Conservation (phyloP, 345 rosid species). For the Melastoma malabathricum region DNA sequence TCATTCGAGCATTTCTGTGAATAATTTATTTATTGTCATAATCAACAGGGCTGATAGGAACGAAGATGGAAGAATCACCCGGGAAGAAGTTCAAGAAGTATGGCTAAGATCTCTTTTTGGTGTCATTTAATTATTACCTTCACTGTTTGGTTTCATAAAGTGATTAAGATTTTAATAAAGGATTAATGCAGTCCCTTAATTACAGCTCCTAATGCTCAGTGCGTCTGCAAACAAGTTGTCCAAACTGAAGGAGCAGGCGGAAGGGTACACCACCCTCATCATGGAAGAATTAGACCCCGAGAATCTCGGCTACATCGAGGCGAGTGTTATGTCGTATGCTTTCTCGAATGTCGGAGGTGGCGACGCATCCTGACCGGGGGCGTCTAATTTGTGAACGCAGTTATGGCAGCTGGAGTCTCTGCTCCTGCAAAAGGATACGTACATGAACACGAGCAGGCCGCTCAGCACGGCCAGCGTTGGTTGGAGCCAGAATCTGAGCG, state of each 20-base stretch:
- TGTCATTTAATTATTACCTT: background rate
- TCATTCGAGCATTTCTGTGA: too few relatives aligned
- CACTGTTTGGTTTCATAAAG: background rate
- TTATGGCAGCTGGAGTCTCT: constrained; percentile 94
- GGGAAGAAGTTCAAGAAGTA: constrained; percentile 84
- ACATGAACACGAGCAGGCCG: constrained; percentile 86
- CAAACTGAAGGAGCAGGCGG: constrained; percentile 87
- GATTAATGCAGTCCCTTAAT: constrained; percentile 6
- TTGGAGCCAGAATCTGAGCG: constrained; percentile 46
- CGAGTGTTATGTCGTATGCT: constrained; percentile 5
- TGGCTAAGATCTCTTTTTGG: background rate
- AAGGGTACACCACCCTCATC: constrained; percentile 76
- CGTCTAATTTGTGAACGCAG: constrained; percentile 16
- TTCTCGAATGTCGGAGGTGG: too few relatives aligned
- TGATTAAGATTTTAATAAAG: background rate
- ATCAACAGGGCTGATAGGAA: constrained; percentile 79
- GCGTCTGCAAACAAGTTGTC: constrained; percentile 91
- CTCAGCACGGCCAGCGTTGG: constrained; percentile 63
- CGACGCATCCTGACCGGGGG: too few relatives aligned
- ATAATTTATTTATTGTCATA: too few relatives aligned
- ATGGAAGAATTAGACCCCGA: constrained; percentile 99
- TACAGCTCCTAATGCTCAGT: constrained; percentile 87
- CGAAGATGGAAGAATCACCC: constrained; percentile 75
- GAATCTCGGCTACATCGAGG: constrained; percentile 91
- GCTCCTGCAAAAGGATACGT: constrained; percentile 69